A percentile compares a stretch with the other conserved stretches of the same genome.
These are phyloP conservation scores for Axilococcus clingmanii DNA, from an alignment of 139 green algal genomes.

Conservation along the genomic window DNA sequence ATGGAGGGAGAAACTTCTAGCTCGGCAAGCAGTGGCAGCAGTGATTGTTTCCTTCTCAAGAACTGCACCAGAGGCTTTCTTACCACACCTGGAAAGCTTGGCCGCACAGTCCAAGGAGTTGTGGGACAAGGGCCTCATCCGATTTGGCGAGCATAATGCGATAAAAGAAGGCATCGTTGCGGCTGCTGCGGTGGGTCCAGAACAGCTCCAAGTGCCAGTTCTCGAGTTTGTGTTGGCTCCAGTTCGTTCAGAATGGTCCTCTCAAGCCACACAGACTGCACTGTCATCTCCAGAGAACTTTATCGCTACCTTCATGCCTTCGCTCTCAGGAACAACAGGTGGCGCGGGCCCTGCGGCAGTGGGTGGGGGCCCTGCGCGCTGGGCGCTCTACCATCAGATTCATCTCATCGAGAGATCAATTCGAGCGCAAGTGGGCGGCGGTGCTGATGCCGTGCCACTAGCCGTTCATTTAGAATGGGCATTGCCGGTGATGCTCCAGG, in stretches of 20 bases:
- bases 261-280: conserved; percentile 27
- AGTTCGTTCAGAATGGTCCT: conserved; percentile 41
- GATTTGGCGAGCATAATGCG: conserved; percentile 49
- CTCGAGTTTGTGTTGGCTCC: conserved; percentile 37
- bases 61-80: conserved; percentile 37
- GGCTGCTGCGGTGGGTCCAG: conserved; percentile 17
- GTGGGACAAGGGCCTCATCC: conserved; percentile 41
- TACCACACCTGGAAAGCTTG: conserved; percentile 50
- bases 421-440: conserved; percentile 18
- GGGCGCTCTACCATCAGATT: conserved; percentile 56
- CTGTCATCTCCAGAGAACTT: conserved; percentile 40
- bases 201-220: conserved; percentile 26
- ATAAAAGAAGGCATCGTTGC: conserved; percentile 49
- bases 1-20: conserved; percentile 29
- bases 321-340: neutral
- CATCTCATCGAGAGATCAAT: conserved; percentile 55
- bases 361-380: conserved; percentile 27
- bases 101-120: conserved; percentile 37
- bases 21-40: conserved; percentile 19
- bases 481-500: conserved; percentile 21
- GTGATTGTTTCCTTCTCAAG: conserved; percentile 33
- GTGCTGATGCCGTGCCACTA: conserved; percentile 10
- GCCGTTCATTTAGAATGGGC: conserved; percentile 33
- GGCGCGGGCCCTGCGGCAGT: neutral
- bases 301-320: conserved; percentile 24